Evolutionary conservation across 148 eudicot species (phyloP).

Genomic region (Silene uniflora): DNA sequence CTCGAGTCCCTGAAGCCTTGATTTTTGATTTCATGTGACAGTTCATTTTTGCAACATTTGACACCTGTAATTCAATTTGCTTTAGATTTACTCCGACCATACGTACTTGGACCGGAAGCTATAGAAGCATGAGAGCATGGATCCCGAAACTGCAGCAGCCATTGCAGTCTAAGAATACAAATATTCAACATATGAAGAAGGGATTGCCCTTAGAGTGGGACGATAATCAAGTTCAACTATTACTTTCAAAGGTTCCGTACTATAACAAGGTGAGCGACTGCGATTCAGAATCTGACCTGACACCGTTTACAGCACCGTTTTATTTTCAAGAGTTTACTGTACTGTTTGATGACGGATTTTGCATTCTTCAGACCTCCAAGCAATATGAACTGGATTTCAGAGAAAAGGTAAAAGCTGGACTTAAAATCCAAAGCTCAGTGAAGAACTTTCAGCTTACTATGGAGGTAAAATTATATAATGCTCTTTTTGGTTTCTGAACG

Average conservation of each 20-base stretch:
- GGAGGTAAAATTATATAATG: conserved; percentile 43
- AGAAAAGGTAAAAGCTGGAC: conserved; percentile 69
- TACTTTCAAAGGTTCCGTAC: conserved; percentile 64
- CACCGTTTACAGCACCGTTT: background rate
- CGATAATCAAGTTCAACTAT: conserved; percentile 54
- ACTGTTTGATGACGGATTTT: background rate
- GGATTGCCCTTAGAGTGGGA: conserved; percentile 66
- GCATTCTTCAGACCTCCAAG: conserved; percentile 45
- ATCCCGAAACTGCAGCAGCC: conserved; percentile 71
- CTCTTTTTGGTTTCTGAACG: background rate
- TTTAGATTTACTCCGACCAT: conserved; percentile 72
- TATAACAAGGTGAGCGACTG: conserved; percentile 50
- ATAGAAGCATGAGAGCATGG: conserved; percentile 83
- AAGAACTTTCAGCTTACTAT: conserved; percentile 83
- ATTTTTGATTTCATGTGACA: background rate
- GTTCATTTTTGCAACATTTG: background rate
- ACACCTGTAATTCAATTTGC: background rate
- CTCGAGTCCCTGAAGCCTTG: background rate
- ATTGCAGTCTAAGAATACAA: conserved; percentile 53
- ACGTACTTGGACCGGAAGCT: conserved; percentile 81
- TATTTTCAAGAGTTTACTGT: background rate
- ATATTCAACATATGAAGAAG: conserved; percentile 49
- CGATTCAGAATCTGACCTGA: too few relatives aligned
- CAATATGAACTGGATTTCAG: conserved; percentile 90
- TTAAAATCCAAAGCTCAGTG: conserved; percentile 69